Conservation (phyloP, 2,329 filamentous ascomycete species). For the Calonectria montana region DNA sequence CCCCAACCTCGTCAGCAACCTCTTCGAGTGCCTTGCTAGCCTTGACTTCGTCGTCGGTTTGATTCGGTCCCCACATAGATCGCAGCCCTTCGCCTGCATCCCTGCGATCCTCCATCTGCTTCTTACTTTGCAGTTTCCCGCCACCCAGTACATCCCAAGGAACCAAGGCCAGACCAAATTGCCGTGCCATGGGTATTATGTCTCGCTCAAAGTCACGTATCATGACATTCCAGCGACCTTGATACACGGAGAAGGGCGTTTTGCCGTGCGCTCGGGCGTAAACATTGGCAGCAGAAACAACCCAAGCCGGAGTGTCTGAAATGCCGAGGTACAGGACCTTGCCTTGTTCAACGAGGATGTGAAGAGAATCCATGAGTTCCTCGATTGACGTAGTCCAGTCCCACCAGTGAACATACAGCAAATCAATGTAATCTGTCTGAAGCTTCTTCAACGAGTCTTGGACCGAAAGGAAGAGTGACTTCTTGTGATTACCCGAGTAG, state of each 20-base stretch:
- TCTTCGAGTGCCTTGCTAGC: slow-evolving; percentile 69
- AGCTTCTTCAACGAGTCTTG: slow-evolving; percentile 54
- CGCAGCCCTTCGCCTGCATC: not conserved
- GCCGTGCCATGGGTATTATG: slow-evolving; percentile 40
- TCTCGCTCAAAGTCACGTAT: slow-evolving; percentile 40
- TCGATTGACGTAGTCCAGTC: slow-evolving; percentile 37
- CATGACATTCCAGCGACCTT: slow-evolving; percentile 39
- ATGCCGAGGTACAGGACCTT: slow-evolving; percentile 43
- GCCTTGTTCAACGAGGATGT: slow-evolving; percentile 36
- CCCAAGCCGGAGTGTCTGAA: slow-evolving; percentile 43
- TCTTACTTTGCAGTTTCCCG: slow-evolving; percentile 48
- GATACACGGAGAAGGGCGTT: slow-evolving; percentile 39
- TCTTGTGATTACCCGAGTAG: slow-evolving; percentile 52
- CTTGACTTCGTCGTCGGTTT: slow-evolving; percentile 61
- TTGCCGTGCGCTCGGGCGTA: slow-evolving; percentile 39
- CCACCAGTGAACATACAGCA: slow-evolving; percentile 45
- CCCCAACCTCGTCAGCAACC: slow-evolving; percentile 63
- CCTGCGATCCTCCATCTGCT: slow-evolving; percentile 35
- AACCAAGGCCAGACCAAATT: slow-evolving; percentile 52
- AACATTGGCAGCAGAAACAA: slow-evolving; percentile 39
- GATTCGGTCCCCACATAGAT: slow-evolving; percentile 12
- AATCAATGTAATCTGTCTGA: slow-evolving; percentile 48
- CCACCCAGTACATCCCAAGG: slow-evolving; percentile 63
- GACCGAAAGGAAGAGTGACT: slow-evolving; percentile 51
- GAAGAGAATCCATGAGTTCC: slow-evolving; percentile 41